Evolutionary conservation across 2,329 filamentous ascomycete species (phyloP).

Genomic region (Trichoderma sp.): DNA sequence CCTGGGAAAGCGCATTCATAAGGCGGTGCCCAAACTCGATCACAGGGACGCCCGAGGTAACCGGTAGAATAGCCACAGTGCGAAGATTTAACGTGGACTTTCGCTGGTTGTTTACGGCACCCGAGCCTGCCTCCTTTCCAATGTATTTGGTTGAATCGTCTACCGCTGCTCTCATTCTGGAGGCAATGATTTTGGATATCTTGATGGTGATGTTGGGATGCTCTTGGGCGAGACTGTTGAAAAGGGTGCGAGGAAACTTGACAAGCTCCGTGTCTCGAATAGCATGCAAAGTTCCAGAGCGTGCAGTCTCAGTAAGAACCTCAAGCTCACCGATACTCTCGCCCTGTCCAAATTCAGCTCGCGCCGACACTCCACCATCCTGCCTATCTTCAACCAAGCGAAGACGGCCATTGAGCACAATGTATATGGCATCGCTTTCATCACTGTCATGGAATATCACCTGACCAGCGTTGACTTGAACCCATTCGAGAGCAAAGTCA

Average conservation of each 20-base stretch:
- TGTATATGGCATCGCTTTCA: slow-evolving; percentile 97
- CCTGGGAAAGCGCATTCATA: slow-evolving; percentile 83
- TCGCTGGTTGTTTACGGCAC: slow-evolving; percentile 54
- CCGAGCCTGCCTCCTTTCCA: slow-evolving; percentile 64
- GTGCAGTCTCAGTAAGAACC: slow-evolving; percentile 88
- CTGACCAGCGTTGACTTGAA: slow-evolving; percentile 93
- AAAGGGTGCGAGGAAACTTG: slow-evolving; percentile 91
- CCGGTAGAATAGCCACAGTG: slow-evolving; percentile 88
- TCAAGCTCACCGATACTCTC: slow-evolving; percentile 97
- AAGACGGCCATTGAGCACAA: slow-evolving; percentile 90
- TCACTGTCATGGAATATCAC: slow-evolving; percentile 92
- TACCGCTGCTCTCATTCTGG: slow-evolving; percentile 85
- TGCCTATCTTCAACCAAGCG: slow-evolving; percentile 80
- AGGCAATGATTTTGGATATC: slow-evolving; percentile 97
- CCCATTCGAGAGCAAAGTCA: slow-evolving; percentile 97
- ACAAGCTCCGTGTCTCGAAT: slow-evolving; percentile 96
- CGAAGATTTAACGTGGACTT: slow-evolving; percentile 90
- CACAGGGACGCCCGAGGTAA: slow-evolving; percentile 88
- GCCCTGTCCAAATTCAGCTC: slow-evolving; percentile 92
- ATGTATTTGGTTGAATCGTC: slow-evolving; percentile 74
- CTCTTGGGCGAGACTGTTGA: slow-evolving; percentile 96
- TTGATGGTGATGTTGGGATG: slow-evolving; percentile 99
- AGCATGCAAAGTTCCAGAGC: slow-evolving; percentile 90
- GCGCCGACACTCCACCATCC: slow-evolving; percentile 79
- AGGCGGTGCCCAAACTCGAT: slow-evolving; percentile 91